Conservation (phyloP, 768 basidiomycete genomes). For the Mycena leptocephala region DNA sequence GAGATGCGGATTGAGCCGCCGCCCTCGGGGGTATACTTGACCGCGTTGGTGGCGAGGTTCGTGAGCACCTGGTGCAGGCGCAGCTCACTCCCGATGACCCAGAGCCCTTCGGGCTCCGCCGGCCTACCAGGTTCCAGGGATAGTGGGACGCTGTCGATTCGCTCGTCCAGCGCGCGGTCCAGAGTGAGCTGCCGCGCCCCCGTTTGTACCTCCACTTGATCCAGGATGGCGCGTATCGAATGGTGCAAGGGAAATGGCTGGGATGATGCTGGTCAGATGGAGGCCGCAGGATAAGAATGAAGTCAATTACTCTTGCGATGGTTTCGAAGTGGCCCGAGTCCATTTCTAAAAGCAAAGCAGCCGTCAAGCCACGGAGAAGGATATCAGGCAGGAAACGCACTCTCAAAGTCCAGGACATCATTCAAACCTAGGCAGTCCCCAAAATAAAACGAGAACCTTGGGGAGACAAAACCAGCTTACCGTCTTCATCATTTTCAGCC, state of each 20-base stretch:
- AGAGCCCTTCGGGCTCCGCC: conserved; percentile 33
- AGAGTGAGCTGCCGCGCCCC: conserved; percentile 46
- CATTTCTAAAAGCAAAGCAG: conserved; percentile 45
- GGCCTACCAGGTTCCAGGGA: background rate
- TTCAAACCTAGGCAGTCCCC: conserved; percentile 50
- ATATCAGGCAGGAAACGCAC: conserved; percentile 27
- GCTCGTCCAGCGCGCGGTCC: conserved; percentile 51
- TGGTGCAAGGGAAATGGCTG: conserved; percentile 58
- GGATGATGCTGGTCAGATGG: background rate
- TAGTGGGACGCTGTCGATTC: conserved; percentile 47
- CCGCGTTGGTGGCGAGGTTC: conserved; percentile 58
- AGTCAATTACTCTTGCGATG: conserved; percentile 21
- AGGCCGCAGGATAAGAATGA: background rate
- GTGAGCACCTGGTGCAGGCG: conserved; percentile 54
- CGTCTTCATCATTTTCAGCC: conserved; percentile 55
- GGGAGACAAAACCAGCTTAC: background rate
- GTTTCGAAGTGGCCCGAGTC: conserved; percentile 53
- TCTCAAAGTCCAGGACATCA: conserved; percentile 54
- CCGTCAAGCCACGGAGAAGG: background rate
- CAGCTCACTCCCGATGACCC: conserved; percentile 62
- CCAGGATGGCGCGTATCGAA: conserved; percentile 45
- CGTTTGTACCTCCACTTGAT: conserved; percentile 41
- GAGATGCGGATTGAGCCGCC: conserved; percentile 48
- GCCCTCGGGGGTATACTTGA: conserved; percentile 50
- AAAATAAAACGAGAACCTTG: background rate